A percentile compares a stretch with the other conserved stretches of the same genome.
Evolutionary conservation across 1,284 basidiomycete species (phyloP).

Genomic region (Ceratobasidium sp.): DNA sequence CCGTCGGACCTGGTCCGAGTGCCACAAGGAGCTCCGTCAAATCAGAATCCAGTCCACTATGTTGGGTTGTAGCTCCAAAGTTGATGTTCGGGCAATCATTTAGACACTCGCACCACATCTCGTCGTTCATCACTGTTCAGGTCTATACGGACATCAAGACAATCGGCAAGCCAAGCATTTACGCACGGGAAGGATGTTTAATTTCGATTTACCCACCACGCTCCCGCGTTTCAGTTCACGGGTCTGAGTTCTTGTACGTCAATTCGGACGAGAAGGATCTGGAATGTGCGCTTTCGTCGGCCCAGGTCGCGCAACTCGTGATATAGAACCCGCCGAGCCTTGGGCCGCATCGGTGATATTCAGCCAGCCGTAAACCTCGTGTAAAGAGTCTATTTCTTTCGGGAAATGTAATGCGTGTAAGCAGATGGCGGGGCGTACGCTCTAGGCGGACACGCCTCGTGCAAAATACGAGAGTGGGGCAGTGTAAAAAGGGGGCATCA

Average conservation of each 20-base stretch:
- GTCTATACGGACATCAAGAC: conserved; percentile 25
- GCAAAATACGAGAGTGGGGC: conserved; percentile 11
- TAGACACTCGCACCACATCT: conserved; percentile 8
- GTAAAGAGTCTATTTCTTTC: conserved; percentile 35
- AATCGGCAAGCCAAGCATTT: conserved; percentile 25
- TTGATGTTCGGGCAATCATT: conserved; percentile 14
- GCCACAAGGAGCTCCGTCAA: conserved; percentile 24
- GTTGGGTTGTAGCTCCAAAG: not conserved
- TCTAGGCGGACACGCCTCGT: conserved; percentile 17
- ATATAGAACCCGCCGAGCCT: conserved; percentile 22
- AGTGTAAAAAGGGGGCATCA: conserved; percentile 17
- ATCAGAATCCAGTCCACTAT: not conserved
- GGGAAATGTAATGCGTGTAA: conserved; percentile 28
- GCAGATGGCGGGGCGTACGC: conserved; percentile 17
- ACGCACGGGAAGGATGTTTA: conserved; percentile 9
- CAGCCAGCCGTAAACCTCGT: conserved; percentile 27
- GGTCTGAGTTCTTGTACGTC: conserved; percentile 27
- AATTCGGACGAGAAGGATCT: conserved; percentile 18
- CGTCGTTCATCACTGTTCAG: not conserved
- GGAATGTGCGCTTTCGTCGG: conserved; percentile 30
- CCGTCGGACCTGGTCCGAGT: conserved; percentile 1
- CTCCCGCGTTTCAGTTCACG: conserved; percentile 17
- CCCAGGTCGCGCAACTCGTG: conserved; percentile 8
- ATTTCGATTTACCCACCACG: not conserved
- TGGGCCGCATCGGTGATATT: conserved; percentile 25